These are phyloP conservation scores for Fagus sylvatica DNA, from an alignment of 306 rosid genomes.

Conservation along the genomic window DNA sequence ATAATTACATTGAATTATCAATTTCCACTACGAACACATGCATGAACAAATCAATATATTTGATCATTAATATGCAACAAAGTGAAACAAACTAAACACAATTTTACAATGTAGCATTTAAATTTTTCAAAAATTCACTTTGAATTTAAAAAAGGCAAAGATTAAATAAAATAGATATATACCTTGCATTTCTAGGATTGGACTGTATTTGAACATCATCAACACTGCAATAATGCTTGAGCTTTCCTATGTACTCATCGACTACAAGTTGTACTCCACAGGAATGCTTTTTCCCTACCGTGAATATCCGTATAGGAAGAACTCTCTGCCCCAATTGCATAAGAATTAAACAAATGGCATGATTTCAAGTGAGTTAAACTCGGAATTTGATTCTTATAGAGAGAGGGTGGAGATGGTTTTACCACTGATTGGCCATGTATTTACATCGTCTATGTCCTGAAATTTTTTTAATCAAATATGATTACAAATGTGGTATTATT, in stretches of 20 bases:
- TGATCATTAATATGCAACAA: too few relatives aligned
- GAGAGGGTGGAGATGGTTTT: too few relatives aligned
- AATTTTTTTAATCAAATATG: too few relatives aligned
- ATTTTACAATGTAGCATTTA: too few relatives aligned
- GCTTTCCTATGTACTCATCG: constrained; percentile 71
- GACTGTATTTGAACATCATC: constrained; percentile 73
- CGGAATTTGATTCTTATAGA: too few relatives aligned
- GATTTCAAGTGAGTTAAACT: too few relatives aligned
- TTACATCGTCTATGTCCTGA: constrained; percentile 59
- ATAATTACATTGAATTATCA: too few relatives aligned
- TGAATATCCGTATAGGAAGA: constrained; percentile 69
- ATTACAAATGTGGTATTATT: too few relatives aligned
- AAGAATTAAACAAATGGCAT: too few relatives aligned
- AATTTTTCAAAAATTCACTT: too few relatives aligned
- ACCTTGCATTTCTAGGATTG: constrained; percentile 84
- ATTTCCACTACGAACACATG: too few relatives aligned
- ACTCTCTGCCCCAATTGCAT: constrained; percentile 72
- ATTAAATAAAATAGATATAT: neutral
- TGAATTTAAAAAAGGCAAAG: neutral
- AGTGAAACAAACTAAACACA: neutral
- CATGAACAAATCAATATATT: too few relatives aligned
- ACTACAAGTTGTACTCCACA: constrained; percentile 66
- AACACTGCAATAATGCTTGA: constrained; percentile 59
- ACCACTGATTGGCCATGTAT: constrained; percentile 75
- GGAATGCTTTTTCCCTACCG: constrained; percentile 81